Base-by-base conservation (phyloP, 345 rosid genomes). In the Eutrema heterophyllum region DNA sequence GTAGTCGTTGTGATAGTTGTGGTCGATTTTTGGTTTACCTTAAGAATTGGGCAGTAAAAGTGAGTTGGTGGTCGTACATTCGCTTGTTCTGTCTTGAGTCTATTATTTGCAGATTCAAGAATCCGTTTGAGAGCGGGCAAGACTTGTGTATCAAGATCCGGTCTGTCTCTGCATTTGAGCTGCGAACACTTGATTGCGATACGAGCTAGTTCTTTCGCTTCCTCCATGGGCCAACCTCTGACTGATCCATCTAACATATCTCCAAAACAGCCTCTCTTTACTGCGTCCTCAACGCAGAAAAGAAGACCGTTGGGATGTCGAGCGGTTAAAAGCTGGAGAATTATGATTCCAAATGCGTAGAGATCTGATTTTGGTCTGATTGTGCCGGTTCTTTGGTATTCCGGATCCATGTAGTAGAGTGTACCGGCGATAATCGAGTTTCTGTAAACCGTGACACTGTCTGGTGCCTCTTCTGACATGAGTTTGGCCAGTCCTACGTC, bases 401-500 rank as follows among this genome's bases (percentile, higher is more conserved):
- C 97, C 0, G 98, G 96, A 64, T 93, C 98, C 91, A 93, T 88
- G 84, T 93, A 93, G 78, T 62, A 79, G 45, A 93, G 77, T 12
- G 98, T 90, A 68, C 96, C 96, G 0, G 93, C 96, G 60, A 90
- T 75, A 29, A 87, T 41, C 2, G 97, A 84, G 67, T 90, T 81
- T 78, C 78, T 72, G 74, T 93, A 90, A 68, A 83, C 85, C 0
- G 98, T 89, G 77, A 90, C 61, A 76, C 80, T 81, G 64, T 90
- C 97, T 61, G 96, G 90, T 7, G 84, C 86, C 50, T 81, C 75
- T 74, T 93, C 89, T 67, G 90, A 68, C 71, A 93, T 74, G 78
- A 93, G 85, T 78, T 89, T 93, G 35, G 98, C 93, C n/a, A 89
- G 85, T 49, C 97, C 96, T 52, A 89, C 97, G 80, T 93, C 96